Evolutionary conservation across 2,329 filamentous ascomycete genomes (phyloP).

Genomic region (Ophiognomonia clavigignenti-juglandacearum): DNA sequence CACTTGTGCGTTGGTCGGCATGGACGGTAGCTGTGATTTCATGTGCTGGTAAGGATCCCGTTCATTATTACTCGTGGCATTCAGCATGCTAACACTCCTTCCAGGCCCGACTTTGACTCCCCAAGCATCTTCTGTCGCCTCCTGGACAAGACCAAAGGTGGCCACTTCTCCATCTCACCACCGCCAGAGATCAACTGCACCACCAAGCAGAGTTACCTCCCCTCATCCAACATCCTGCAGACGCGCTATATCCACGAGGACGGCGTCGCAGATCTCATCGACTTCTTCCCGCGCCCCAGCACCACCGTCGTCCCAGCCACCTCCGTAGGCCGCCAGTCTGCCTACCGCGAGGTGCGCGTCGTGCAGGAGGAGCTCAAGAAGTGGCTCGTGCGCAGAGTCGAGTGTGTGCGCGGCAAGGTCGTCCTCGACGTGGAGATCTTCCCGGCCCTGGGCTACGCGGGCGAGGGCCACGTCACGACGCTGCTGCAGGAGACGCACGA

Average conservation of each 20-base stretch:
- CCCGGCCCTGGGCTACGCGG: constrained; percentile 67
- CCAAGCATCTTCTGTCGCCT: constrained; percentile 71
- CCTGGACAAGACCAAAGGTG: constrained; percentile 69
- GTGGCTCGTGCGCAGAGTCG: constrained; percentile 66
- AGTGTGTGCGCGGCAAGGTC: constrained; percentile 65
- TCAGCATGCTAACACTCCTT: neutral
- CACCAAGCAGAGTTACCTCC: constrained; percentile 74
- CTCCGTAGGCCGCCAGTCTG: constrained; percentile 31
- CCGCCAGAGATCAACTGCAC: constrained; percentile 49
- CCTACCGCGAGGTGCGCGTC: constrained; percentile 47
- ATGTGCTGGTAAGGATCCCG: constrained; percentile 68
- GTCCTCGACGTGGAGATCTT: constrained; percentile 66
- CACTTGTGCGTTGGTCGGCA: constrained; percentile 70
- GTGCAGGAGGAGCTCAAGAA: constrained; percentile 62
- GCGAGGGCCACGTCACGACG: constrained; percentile 55
- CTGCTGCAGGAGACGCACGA: constrained; percentile 42
- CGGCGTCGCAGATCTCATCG: constrained; percentile 67
- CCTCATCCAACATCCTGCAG: constrained; percentile 69
- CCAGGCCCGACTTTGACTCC: constrained; percentile 72
- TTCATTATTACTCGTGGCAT: neutral
- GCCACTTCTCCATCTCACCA: constrained; percentile 65
- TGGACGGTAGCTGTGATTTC: constrained; percentile 69
- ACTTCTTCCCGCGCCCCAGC: constrained; percentile 71
- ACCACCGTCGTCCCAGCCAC: constrained; percentile 39
- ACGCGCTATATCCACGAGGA: constrained; percentile 74